These are phyloP conservation scores for Ophiostoma angusticollis DNA, from an alignment of 2,329 filamentous ascomycete genomes.

Conservation along the genomic window DNA sequence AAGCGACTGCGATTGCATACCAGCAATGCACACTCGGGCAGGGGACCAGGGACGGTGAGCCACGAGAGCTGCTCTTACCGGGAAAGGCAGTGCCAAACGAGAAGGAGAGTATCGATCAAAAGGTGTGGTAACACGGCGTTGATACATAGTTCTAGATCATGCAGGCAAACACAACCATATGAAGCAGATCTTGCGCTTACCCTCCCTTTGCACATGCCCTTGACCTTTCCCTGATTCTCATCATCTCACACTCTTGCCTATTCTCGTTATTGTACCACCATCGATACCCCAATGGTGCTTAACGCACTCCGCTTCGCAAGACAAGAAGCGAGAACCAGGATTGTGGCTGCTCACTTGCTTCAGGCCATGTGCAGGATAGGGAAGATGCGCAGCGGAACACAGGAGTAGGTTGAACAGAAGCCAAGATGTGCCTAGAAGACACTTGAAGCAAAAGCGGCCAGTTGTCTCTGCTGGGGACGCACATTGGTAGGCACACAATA, in stretches of 20 bases:
- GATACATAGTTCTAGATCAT: conserved; percentile 13
- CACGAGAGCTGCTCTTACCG: conserved; percentile 3
- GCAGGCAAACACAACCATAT: conserved; percentile 8
- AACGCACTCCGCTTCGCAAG: no score
- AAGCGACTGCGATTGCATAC: no score
- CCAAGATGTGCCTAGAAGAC: conserved; percentile 2
- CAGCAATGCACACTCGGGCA: no score
- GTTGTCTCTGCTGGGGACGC: conserved; percentile 4
- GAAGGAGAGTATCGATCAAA: background rate
- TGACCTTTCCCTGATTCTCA: background rate
- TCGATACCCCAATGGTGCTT: no score
- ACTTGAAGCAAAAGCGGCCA: no score
- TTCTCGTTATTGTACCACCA: no score
- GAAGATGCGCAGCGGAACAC: no score
- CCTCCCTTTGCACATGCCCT: no score
- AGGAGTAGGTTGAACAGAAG: background rate
- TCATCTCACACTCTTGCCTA: background rate
- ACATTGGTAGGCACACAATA: background rate
- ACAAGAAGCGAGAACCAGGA: no score
- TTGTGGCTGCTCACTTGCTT: no score
- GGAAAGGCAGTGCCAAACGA: conserved; percentile 14
- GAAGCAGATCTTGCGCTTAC: conserved; percentile 13
- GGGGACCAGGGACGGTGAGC: background rate
- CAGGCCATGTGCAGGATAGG: no score
- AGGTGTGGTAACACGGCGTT: conserved; percentile 6